Evolutionary conservation across 768 basidiomycete species (phyloP).

Genomic region (Lactarius psammicola): DNA sequence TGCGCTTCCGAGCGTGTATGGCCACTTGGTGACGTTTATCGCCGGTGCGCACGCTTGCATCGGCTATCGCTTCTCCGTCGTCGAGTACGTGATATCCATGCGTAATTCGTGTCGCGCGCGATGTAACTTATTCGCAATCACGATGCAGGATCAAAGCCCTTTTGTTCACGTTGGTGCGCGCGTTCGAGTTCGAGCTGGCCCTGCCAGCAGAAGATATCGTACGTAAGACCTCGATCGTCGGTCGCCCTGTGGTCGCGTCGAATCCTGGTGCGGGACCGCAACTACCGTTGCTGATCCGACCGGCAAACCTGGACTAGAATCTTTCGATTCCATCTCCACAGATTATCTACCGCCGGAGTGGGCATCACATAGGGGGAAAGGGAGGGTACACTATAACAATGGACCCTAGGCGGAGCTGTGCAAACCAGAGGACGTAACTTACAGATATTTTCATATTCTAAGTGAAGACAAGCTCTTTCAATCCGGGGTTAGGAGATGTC

Average conservation of each 20-base stretch:
- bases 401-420: too few relatives aligned
- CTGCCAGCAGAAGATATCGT: conserved; percentile 23
- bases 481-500: too few relatives aligned
- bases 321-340: not conserved
- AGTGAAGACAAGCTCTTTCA: too few relatives aligned
- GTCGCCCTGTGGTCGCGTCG: conserved; percentile 23
- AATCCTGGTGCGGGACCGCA: conserved; percentile 23
- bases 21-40: conserved; percentile 34
- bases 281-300: conserved; percentile 24
- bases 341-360: not conserved
- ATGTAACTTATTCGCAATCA: not conserved
- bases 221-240: conserved; percentile 19
- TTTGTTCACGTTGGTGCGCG: conserved; percentile 31
- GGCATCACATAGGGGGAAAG: too few relatives aligned
- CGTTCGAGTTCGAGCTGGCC: conserved; percentile 30
- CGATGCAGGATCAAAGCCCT: conserved; percentile 31
- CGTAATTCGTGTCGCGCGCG: not conserved
- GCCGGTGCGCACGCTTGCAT: conserved; percentile 35
- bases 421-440: too few relatives aligned
- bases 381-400: too few relatives aligned
- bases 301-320: conserved; percentile 5
- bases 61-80: conserved; percentile 33
- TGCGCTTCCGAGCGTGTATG: conserved; percentile 21
- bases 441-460: too few relatives aligned
- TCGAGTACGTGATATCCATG: conserved; percentile 28